Evolutionary conservation across 768 basidiomycete species (phyloP).

Genomic region (Goffeauzyma gilvescens): DNA sequence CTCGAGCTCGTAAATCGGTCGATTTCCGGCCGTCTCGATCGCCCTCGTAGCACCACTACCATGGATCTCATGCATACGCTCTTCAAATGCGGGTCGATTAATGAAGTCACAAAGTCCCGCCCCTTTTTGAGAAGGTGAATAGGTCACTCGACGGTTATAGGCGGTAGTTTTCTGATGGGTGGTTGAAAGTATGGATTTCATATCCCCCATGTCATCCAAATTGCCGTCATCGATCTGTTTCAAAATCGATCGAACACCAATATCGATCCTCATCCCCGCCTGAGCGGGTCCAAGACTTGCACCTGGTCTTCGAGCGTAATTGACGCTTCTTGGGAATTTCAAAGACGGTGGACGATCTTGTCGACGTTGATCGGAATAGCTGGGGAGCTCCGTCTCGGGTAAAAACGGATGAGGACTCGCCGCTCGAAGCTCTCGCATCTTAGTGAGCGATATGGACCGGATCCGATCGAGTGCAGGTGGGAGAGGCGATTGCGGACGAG

Average conservation of each 20-base stretch:
- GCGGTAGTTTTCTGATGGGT: no score
- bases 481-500: background rate
- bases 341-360: background rate
- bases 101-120: background rate
- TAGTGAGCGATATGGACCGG: background rate
- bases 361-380: background rate
- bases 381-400: background rate
- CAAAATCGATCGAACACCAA: conserved; percentile 1
- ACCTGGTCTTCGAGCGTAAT: background rate
- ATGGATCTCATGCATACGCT: background rate
- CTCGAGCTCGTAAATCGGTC: conserved; percentile 1
- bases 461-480: background rate
- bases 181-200: background rate
- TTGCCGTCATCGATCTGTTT: background rate
- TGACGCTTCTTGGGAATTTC: conserved; percentile 5
- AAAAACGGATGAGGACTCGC: conserved; percentile 2
- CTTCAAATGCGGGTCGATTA: background rate
- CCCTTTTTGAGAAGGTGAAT: background rate
- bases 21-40: background rate
- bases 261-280: conserved; percentile 6
- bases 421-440: background rate
- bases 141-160: background rate
- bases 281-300: conserved; percentile 4
- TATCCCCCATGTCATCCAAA: background rate
- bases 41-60: background rate